Evolutionary conservation across 75 land plant genomes (phyloP), one percentile per base, ranked within the genome.

Genomic region (Adiantum capillusveneris): DNA sequence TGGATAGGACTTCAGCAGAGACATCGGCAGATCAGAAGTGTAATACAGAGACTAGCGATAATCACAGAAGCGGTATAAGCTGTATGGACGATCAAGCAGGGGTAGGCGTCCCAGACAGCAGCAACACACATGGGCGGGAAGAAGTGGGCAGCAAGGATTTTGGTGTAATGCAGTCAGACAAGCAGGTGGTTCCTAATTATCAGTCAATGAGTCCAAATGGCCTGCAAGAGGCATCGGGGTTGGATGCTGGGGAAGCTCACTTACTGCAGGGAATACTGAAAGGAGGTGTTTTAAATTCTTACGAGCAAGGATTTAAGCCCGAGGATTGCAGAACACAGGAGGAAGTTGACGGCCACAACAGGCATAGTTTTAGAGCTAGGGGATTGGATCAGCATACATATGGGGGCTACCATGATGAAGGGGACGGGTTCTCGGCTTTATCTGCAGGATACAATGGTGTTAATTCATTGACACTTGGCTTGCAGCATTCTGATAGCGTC

Each of bases 401-500:
- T 34, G 37, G 37, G 3, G 37, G 37, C 37, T 5, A 5, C 37
- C 37, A 65, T 11, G 75, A 80, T 19, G 72, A 72, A 18, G 73
- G 66, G 29, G 37, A 58, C 13, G 65, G 67, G 29, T 76, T 65
- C 48, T 29, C 77, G 0, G 66, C 14, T 46, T 5, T 46, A 3
- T n/a, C n/a, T n/a, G 14, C 49, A 46, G 49, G 49, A 46, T 46
- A 64, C 36, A 73, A 68, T 64, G 77, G 72, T 0, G 85, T 86
- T 19, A n/a, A n/a, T n/a, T 83, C 88, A 5, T 66, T 85, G 31
- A 85, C 85, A 14, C 69, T 85, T 3, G 88, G 88, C 28, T 74
- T 85, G 17, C 84, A 65, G 6, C 88, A 82, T 55, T 68, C 81
- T 25, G 84, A 83, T 26, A 58, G 57, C 31, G 64, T 81, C 17